These are phyloP conservation scores for Ottelia alismoides DNA, from an alignment of 106 monocot genomes.

Conservation along the genomic window DNA sequence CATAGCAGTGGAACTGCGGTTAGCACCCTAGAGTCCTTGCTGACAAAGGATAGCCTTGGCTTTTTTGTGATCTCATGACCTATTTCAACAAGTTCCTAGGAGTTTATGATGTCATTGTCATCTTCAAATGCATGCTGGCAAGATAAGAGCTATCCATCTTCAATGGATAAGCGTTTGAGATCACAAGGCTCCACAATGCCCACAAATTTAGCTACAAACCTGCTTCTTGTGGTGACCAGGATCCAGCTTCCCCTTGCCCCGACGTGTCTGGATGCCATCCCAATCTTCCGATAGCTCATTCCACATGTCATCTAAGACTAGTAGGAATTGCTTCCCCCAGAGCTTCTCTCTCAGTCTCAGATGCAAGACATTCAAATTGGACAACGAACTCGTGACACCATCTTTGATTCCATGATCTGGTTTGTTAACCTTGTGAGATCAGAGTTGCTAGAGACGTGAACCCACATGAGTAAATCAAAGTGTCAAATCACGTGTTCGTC, in stretches of 20 bases:
- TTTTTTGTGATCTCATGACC: conserved; percentile 12
- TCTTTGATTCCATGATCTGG: no score
- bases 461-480: no score
- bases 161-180: conserved; percentile 1
- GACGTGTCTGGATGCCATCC: background rate
- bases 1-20: no score
- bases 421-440: no score
- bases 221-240: no score
- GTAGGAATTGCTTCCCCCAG: background rate
- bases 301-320: conserved; percentile 32
- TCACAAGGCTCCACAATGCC: background rate
- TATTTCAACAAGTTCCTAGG: conserved; percentile 5
- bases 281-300: no score
- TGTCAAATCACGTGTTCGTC: no score
- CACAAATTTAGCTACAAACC: conserved; percentile 1
- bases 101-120: no score
- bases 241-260: conserved; percentile 11
- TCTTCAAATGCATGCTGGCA: conserved; percentile 12
- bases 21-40: conserved; percentile 12
- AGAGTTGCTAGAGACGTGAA: no score
- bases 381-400: no score
- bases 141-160: conserved; percentile 13
- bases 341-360: background rate
- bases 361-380: no score
- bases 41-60: conserved; percentile 20